Base-by-base conservation (phyloP, 805 yeast genomes). In the Wickerhamiella occidentalis region DNA sequence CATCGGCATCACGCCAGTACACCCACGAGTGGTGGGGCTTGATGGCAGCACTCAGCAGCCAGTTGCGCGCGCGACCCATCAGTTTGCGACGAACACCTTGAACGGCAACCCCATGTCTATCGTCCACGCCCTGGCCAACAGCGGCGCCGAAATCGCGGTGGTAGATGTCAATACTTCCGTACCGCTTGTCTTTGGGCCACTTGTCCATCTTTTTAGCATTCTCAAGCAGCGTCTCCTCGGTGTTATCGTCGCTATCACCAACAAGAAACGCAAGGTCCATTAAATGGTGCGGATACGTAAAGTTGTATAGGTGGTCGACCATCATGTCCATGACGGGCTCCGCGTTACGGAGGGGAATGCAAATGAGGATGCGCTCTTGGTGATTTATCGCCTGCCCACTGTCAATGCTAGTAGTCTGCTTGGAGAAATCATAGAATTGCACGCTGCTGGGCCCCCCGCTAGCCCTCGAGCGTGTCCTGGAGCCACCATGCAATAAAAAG, bases 1-100 rank as follows among this genome's bases (percentile, higher is more conserved):
- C 95, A 65, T 90, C 97, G 11, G 94, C 96, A 69, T 90, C 97
- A 66, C 98, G 74, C 98, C 98, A 90, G 65, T 90, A 88, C 9
- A 90, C 96, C 84, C 90, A 88, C 2, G 95, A 82, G 63, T 90
- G 98, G 64, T 90, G 82, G 0, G 98, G 97, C 64, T 82, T 82
- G 42, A 90, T 65, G 1, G 96, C 94, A 6, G 82, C 92, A 0
- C 90, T 71, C 61, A 87, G 77, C 40, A 90, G 69, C 98, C 97
- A 90, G 66, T 90, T 90, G 64, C 98, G 75, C 6, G 97, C 96
- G 50, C 90, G 75, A 1, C 95, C 97, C 98, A 90, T 90, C 56
- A 86, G 72, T 64, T 90, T 92, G 61, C 98, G 73, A 64, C 98
- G 74, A 33, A 95, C 95, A 2, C 96, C 98, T 65, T 90, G 98